Evolutionary conservation across 352 stramenopile species (phyloP).

Genomic region (Pythium scleroteichum): DNA sequence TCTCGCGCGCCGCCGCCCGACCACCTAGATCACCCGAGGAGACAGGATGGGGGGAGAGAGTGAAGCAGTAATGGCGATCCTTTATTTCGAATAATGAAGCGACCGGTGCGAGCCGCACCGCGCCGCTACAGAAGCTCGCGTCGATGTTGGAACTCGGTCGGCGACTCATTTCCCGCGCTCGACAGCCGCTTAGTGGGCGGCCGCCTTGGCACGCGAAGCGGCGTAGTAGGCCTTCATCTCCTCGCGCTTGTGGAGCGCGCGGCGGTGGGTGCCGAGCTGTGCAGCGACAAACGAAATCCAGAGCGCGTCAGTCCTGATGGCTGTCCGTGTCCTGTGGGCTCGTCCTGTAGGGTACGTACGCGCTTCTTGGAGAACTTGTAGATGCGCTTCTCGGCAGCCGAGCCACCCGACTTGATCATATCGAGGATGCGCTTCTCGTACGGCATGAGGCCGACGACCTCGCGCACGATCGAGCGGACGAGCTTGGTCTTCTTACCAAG

Average conservation of each 20-base stretch:
- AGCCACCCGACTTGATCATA: slow-evolving; percentile 99
- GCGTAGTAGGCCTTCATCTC: slow-evolving; percentile 99
- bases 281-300: slow-evolving; percentile 12
- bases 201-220: slow-evolving; percentile 93
- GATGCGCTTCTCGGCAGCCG: slow-evolving; percentile 97
- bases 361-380: slow-evolving; percentile 99
- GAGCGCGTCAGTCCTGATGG: not conserved
- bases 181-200: slow-evolving; percentile 45
- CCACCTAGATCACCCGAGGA: not conserved
- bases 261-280: slow-evolving; percentile 97
- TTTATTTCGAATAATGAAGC: slow-evolving; percentile 71
- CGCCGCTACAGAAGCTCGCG: slow-evolving; percentile 22
- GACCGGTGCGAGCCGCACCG: slow-evolving; percentile 34
- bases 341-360: slow-evolving; percentile 48
- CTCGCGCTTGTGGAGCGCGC: slow-evolving; percentile 97
- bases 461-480: slow-evolving; percentile 95
- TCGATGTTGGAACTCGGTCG: slow-evolving; percentile 27
- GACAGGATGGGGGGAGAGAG: slow-evolving; percentile 17
- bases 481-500: slow-evolving; percentile 95
- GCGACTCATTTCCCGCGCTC: slow-evolving; percentile 31
- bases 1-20: too few species aligned
- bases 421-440: slow-evolving; percentile 99
- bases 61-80: slow-evolving; percentile 59
- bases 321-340: not conserved
- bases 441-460: slow-evolving; percentile 97